Evolutionary conservation across 2,329 filamentous ascomycete species (phyloP).

Genomic region (Colletotrichum sp.): DNA sequence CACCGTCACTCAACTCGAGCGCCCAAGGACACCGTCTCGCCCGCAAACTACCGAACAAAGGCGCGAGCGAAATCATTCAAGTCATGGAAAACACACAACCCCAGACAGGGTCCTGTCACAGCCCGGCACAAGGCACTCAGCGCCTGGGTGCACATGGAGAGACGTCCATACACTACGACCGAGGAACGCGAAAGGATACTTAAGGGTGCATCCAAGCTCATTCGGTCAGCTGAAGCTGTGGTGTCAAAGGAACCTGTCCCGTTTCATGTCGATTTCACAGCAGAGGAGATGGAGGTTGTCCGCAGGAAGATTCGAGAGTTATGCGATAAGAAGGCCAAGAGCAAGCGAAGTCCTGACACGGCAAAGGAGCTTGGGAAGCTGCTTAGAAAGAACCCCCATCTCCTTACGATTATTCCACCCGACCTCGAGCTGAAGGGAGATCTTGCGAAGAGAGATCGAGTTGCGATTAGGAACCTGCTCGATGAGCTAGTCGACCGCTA

Average conservation of each 20-base stretch:
- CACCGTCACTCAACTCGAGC: not conserved
- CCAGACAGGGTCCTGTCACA: not conserved
- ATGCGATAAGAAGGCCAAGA: not conserved
- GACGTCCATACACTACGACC: slow-evolving; percentile 28
- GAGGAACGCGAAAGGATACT: slow-evolving; percentile 23
- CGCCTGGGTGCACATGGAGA: slow-evolving; percentile 15
- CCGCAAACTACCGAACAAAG: slow-evolving; percentile 17
- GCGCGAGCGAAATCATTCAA: slow-evolving; percentile 25
- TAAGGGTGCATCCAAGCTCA: slow-evolving; percentile 16
- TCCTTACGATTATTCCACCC: slow-evolving; percentile 6
- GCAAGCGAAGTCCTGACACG: not conserved
- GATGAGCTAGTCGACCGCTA: slow-evolving; percentile 42
- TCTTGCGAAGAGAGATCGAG: slow-evolving; percentile 27
- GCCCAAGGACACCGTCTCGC: not conserved
- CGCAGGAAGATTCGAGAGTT: slow-evolving; percentile 8
- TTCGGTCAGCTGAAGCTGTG: slow-evolving; percentile 3
- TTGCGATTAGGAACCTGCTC: slow-evolving; percentile 42
- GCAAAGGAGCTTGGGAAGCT: slow-evolving; percentile 23
- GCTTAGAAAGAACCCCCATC: slow-evolving; percentile 11
- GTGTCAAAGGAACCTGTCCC: slow-evolving; percentile 5
- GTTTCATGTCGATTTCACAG: slow-evolving; percentile 53
- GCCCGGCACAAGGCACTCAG: not conserved
- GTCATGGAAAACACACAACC: slow-evolving; percentile 6
- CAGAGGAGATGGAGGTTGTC: slow-evolving; percentile 37
- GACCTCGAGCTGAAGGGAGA: slow-evolving; percentile 19